Base-by-base conservation (phyloP, 2,329 filamentous ascomycete species). In the Alternaria sp. region DNA sequence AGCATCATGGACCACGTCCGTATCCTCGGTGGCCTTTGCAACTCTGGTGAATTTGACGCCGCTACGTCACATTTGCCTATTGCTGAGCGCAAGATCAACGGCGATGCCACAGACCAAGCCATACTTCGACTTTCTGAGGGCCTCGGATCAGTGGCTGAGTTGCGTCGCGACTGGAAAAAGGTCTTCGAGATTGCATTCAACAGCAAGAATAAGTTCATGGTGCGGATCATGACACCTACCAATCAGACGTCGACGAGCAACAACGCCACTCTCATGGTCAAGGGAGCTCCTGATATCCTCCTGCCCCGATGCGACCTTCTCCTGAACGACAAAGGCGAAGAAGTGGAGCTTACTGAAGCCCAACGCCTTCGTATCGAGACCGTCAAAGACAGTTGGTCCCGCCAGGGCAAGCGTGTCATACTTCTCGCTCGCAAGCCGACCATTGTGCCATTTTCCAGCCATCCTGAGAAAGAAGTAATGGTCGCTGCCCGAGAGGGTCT, bases 151-250 rank as follows among this genome's bases (percentile, higher is more conserved):
- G 87, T 92, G 0, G 78, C 83, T 0, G 85, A 90, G 52, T 79
- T 90, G 5, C 85, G 88, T 8, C 81, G 83, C 14, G 82, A 84
- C 64, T 93, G 90, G 89, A 85, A 85, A 53, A 88, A 86, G 54
- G 84, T 86, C 2, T 93, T 88, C 67, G 75, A 77, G 52, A 74
- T 80, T 28, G 86, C 89, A 0, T 94, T 94, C 77, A 93, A 93
- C 80, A 92, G 89, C 79, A 92, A 92, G 81, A 93, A 93, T 80
- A 94, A 94, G 78, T 93, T 89, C 74, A 93, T 93, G 87, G 86
- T 93, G 56, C 84, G 87, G 34, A 85, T 89, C 0, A 85, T 90
- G 50, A 81, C 81, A 11, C 74, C 72, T 66, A 68, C 58, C 61
- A 66, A 59, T 64, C 74, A 66, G 69, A 73, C 79, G 30, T 73